Evolutionary conservation across 176 grass and related monocot genomes (phyloP), one percentile per base, ranked within the genome.

Genomic region (Aechmea fasciata): DNA sequence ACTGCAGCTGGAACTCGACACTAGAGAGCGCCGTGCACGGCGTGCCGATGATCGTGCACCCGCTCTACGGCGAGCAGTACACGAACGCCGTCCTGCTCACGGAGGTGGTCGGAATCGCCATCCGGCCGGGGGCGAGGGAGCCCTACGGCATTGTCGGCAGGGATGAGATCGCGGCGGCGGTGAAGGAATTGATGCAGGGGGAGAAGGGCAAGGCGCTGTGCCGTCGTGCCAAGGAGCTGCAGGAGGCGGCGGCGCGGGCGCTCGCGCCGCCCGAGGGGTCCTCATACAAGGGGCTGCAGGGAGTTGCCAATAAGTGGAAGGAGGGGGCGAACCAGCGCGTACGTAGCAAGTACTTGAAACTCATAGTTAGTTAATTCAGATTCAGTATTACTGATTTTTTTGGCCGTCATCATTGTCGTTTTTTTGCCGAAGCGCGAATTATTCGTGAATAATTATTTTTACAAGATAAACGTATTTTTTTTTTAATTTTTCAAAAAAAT

Each of bases 1-100:
- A 96, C 51, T 87, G 92, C 69, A 88, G 86, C 1, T 92, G 92
- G 88, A 96, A 92, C 83, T 96, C 88, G 3, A 51, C 86, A 48
- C 64, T 92, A 5, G 91, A 96, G 76, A 76, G 76, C 11, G 25
- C 26, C 2, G n/a, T 66, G 13, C 26, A 62, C 12, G 62, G 81
- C 24, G 65, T 85, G 51, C 81, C 84, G 1, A 77, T 88, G 72
- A 24, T 88, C 25, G 82, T 77, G 25, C 83, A 65, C 48, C 81
- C 81, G 28, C 62, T 84, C 49, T 80, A 28, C 67, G 85, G 64
- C 11, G 81, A 81, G 57, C 78, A 84, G 74, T 33, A 20, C 81
- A 50, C 69, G 52, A 88, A 88, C 63, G 69, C 77, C 4, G 11
- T 78, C 64, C 51, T 78, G 77, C 81, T 84, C 10, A 14, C 29